Evolutionary conservation across 345 rosid genomes (phyloP).

Genomic region (Eutrema japonicum): DNA sequence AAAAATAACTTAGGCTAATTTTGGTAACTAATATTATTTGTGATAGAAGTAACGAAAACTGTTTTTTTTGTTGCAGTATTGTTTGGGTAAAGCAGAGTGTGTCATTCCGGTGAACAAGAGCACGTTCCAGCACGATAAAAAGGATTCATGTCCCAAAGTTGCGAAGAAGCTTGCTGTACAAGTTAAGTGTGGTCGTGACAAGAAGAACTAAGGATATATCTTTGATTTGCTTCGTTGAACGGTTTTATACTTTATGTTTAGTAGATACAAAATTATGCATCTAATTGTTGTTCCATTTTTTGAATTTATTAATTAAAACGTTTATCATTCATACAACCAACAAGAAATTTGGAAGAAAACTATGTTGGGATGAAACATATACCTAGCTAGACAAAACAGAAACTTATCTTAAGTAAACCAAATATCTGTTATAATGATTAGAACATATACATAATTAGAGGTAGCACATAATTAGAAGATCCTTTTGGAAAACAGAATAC

Average conservation of each 20-base stretch:
- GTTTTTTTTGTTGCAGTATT: slow-evolving; percentile 45
- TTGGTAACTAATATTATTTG: slow-evolving; percentile 20
- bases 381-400: too few relatives aligned
- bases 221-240: slow-evolving; percentile 2
- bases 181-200: slow-evolving; percentile 45
- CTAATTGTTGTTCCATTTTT: slow-evolving; percentile 18
- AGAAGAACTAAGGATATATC: slow-evolving; percentile 28
- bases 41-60: background rate
- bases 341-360: too few relatives aligned
- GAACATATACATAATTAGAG: too few relatives aligned
- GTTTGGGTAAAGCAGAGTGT: slow-evolving; percentile 70
- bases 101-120: slow-evolving; percentile 54
- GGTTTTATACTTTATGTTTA: slow-evolving; percentile 3
- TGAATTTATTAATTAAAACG: background rate
- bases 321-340: background rate
- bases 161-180: slow-evolving; percentile 42
- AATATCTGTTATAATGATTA: too few relatives aligned
- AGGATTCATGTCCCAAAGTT: slow-evolving; percentile 38
- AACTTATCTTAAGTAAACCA: too few relatives aligned
- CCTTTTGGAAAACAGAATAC: too few relatives aligned
- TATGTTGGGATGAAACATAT: too few relatives aligned
- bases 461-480: too few relatives aligned
- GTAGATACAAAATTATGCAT: slow-evolving; percentile 25
- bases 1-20: background rate
- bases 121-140: slow-evolving; percentile 42